Evolutionary conservation across 768 basidiomycete species (phyloP).

Genomic region (Boletus sp.): DNA sequence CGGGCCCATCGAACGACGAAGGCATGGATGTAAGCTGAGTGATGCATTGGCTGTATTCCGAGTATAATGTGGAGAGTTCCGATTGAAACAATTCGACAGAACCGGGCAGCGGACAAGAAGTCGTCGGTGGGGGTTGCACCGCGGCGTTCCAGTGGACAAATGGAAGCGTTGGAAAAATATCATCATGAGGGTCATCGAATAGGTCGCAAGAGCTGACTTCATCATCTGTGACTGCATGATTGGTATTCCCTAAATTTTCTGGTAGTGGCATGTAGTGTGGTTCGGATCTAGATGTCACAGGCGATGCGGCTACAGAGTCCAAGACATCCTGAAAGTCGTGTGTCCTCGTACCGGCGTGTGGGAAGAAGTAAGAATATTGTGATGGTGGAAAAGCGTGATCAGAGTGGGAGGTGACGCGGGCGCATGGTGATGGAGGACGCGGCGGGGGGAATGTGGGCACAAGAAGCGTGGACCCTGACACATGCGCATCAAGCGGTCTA

Average conservation of each 20-base stretch:
- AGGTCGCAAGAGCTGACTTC: conserved; percentile 1
- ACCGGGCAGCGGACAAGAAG: conserved; percentile 3
- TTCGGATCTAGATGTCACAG: conserved; percentile 17
- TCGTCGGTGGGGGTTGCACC: conserved; percentile 12
- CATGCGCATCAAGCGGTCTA: conserved; percentile 12
- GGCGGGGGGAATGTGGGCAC: conserved; percentile 2
- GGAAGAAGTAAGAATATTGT: conserved; percentile 12
- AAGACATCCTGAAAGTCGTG: conserved; percentile 16
- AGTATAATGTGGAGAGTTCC: conserved; percentile 45
- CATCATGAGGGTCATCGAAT: conserved; percentile 16
- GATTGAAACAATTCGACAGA: conserved; percentile 33
- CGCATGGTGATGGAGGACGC: conserved; percentile 1
- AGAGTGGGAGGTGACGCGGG: conserved; percentile 8
- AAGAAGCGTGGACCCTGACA: conserved; percentile 16
- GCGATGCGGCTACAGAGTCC: conserved; percentile 1
- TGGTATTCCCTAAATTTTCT: conserved; percentile 4
- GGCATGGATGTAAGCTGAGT: conserved; percentile 43
- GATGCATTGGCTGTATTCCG: conserved; percentile 46
- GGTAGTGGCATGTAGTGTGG: conserved; percentile 8
- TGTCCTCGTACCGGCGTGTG: conserved; percentile 4
- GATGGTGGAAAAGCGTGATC: background rate
- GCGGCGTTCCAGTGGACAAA: conserved; percentile 24
- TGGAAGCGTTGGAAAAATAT: conserved; percentile 17
- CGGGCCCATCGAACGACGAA: conserved; percentile 23
- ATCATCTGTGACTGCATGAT: conserved; percentile 1